Evolutionary conservation across 2,329 filamentous ascomycete species (phyloP), one percentile per base, ranked within the genome.

Genomic region (Colletotrichum theobromicola): DNA sequence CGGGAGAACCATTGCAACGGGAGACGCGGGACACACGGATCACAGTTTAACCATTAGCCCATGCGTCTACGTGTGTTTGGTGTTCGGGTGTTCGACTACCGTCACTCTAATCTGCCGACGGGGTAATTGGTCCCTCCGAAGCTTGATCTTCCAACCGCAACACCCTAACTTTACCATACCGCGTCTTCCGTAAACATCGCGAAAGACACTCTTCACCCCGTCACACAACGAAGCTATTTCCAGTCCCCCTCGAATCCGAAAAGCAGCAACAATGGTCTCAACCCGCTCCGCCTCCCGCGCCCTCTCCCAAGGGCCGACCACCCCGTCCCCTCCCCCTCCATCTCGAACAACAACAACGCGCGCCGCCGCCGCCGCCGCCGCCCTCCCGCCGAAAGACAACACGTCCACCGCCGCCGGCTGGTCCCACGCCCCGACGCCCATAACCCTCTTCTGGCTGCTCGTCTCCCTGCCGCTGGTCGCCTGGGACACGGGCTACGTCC

Each of bases 401-500:
- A 60, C 9, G 2, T 75, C 72, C 37, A 18, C 62, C 57, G 16
- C 50, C 67, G 9, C 50, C 12, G 66, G 62, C 74, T 73, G 65
- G 72, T 70, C 81, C 34, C 89, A 91, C 83, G 79, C 83, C 7
- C 89, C 90, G 7, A 83, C 86, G 9, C 74, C 79, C 2, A 69
- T 81, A 2, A 89, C 87, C 26, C 88, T 95, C 57, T 77, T 92
- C 76, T 98, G 95, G 95, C 88, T 98, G 30, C 84, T 88, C 73
- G 77, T 96, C 75, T 95, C 94, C 24, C 85, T 97, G 18, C 94
- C 94, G 2, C 89, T 97, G 75, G 94, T 98, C 63, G 80, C 91
- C 65, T 98, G 95, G 95, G 95, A 98, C 85, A 90, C 90, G 34
- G 86, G 87, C 72, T 98, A 98, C 85, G 91, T 98, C 50, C 87